A percentile compares a stretch with the other conserved stretches of the same genome.
Conservation (phyloP, 176 grass and related monocot genomes). For the Musa schizocarpa region DNA sequence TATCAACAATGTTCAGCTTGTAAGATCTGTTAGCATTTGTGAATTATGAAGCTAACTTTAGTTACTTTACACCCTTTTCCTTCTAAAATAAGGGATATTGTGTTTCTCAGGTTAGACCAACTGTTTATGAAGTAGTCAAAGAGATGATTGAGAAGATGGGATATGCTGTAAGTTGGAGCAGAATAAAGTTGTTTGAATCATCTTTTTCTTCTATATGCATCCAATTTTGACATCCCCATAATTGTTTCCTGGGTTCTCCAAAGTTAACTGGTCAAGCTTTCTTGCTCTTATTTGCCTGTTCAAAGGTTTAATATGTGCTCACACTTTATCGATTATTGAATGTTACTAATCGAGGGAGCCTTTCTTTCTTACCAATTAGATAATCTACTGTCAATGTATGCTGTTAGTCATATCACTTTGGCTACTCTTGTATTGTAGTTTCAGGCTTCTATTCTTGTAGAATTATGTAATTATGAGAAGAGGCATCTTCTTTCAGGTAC, state of each 20-base stretch:
- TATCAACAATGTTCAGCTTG: conserved; percentile 61
- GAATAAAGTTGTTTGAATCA: not conserved
- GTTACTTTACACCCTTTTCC: not conserved
- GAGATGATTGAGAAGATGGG: conserved; percentile 88
- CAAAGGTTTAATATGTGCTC: no score
- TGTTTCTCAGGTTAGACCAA: conserved; percentile 67
- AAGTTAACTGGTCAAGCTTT: not conserved
- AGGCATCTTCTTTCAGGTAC: conserved; percentile 39
- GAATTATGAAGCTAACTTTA: not conserved
- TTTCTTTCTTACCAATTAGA: no score
- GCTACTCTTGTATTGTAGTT: not conserved
- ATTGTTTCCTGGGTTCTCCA: not conserved
- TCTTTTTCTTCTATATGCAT: not conserved
- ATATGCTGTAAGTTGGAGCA: conserved; percentile 45
- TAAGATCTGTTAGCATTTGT: conserved; percentile 28
- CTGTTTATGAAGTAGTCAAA: conserved; percentile 64
- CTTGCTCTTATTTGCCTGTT: no score
- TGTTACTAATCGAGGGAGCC: no score
- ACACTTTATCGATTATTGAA: no score
- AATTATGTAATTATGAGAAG: not conserved
- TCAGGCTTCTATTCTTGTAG: not conserved
- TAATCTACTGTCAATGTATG: no score
- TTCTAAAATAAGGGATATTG: conserved; percentile 1
- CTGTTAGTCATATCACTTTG: not conserved
- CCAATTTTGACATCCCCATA: not conserved